These are phyloP conservation scores for Erodium texanum DNA, from an alignment of 441 rosid species.

Conservation along the genomic window DNA sequence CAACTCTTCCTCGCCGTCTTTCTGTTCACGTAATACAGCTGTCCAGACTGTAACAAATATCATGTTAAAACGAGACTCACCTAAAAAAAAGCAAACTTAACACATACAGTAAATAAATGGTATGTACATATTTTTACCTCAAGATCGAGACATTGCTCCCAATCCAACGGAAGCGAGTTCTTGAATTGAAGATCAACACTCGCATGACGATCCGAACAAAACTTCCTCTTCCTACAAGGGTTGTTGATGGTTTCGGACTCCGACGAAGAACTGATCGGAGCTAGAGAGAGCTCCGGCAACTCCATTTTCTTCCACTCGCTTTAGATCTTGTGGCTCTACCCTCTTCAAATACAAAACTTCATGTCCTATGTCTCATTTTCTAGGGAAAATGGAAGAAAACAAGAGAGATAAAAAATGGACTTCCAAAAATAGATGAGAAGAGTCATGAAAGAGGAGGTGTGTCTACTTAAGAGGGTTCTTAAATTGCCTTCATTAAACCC, in stretches of 20 bases:
- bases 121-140: conserved; percentile 17
- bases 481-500: conserved; percentile 34
- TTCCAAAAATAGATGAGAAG: neutral
- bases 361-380: neutral
- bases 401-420: neutral
- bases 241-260: neutral
- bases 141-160: conserved; percentile 54
- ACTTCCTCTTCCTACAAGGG: conserved; percentile 36
- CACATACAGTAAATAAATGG: no score
- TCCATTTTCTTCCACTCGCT: no score
- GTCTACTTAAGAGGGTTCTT: conserved; percentile 20
- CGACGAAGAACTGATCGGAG: conserved; percentile 17
- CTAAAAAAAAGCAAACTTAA: no score
- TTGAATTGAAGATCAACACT: conserved; percentile 35
- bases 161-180: conserved; percentile 36
- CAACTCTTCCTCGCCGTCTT: no score
- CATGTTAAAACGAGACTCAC: neutral
- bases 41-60: neutral
- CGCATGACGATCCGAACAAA: conserved; percentile 14
- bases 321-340: no score
- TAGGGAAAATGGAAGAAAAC: neutral
- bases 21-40: no score
- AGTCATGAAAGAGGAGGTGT: conserved; percentile 19
- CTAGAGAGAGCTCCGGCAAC: conserved; percentile 38
- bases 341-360: no score